These are phyloP conservation scores for Fusarium palustre DNA, from an alignment of 2,329 filamentous ascomycete genomes.

Conservation along the genomic window DNA sequence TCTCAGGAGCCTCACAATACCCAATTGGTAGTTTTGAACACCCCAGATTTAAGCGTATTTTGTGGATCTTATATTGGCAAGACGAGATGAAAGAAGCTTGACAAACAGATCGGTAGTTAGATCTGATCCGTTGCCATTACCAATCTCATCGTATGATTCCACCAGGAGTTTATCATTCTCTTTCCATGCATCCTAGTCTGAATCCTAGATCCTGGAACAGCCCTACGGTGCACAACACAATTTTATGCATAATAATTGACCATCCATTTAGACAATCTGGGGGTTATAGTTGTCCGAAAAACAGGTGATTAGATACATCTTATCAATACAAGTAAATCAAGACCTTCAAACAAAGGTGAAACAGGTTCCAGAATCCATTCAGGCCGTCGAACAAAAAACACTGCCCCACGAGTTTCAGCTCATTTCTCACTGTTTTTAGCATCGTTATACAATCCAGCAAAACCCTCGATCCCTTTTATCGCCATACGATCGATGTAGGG, in stretches of 20 bases:
- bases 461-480: slow-evolving; percentile 17
- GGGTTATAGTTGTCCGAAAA: background rate
- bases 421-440: background rate
- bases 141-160: too few relatives aligned
- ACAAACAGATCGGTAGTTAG: background rate
- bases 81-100: background rate
- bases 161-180: too few relatives aligned
- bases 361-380: background rate
- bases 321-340: too few relatives aligned
- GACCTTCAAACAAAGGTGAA: background rate
- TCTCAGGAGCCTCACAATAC: too few relatives aligned
- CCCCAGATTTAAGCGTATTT: background rate
- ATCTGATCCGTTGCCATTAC: background rate
- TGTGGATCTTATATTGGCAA: background rate
- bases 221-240: too few relatives aligned
- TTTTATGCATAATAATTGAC: too few relatives aligned
- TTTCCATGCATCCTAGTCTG: too few relatives aligned
- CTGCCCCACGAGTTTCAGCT: background rate
- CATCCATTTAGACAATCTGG: too few relatives aligned
- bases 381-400: background rate
- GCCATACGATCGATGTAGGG: slow-evolving; percentile 32
- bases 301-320: background rate
- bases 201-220: too few relatives aligned
- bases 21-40: too few relatives aligned
- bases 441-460: slow-evolving; percentile 14